phyloP scores from a whole-genome alignment of 23 red algal species.

The Gracilariopsis chorda region DNA sequence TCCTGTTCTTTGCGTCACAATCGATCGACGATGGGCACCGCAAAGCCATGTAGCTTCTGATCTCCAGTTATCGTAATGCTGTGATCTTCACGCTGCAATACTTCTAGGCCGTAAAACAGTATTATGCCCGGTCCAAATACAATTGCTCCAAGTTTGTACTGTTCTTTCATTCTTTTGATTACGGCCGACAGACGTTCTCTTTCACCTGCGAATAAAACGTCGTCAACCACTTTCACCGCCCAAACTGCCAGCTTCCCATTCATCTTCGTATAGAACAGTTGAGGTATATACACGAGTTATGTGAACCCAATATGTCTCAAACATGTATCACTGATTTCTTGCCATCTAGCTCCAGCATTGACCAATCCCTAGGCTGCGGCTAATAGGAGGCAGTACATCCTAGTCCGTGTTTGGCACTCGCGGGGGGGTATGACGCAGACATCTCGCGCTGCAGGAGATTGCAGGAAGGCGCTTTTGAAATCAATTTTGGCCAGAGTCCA shows the following conservation, averaged over 20 bases:
- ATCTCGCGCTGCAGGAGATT: not conserved
- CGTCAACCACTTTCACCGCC: not conserved
- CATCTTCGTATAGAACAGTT: not conserved
- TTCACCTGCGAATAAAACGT: not conserved
- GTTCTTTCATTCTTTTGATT: too few relatives aligned
- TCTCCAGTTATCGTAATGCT: too few relatives aligned
- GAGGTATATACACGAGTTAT: not conserved
- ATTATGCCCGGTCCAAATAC: too few relatives aligned
- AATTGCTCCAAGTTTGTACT: too few relatives aligned
- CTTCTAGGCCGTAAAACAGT: too few relatives aligned
- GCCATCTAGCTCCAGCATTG: constrained; percentile 14
- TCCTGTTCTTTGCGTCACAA: too few relatives aligned
- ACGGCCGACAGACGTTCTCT: too few relatives aligned
- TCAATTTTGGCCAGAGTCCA: not conserved
- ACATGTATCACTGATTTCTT: constrained; percentile 6
- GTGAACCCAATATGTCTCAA: not conserved
- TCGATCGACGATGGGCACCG: too few relatives aligned
- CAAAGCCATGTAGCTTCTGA: too few relatives aligned
- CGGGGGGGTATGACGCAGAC: not conserved
- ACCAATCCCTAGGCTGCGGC: not conserved
- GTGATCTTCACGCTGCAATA: too few relatives aligned
- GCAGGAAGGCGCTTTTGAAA: constrained; percentile 1
- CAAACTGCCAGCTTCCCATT: not conserved
- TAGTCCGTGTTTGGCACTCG: not conserved
- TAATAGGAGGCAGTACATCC: not conserved